These are phyloP conservation scores for Anastatica hierochuntica DNA, from an alignment of 345 rosid genomes.

Conservation along the genomic window DNA sequence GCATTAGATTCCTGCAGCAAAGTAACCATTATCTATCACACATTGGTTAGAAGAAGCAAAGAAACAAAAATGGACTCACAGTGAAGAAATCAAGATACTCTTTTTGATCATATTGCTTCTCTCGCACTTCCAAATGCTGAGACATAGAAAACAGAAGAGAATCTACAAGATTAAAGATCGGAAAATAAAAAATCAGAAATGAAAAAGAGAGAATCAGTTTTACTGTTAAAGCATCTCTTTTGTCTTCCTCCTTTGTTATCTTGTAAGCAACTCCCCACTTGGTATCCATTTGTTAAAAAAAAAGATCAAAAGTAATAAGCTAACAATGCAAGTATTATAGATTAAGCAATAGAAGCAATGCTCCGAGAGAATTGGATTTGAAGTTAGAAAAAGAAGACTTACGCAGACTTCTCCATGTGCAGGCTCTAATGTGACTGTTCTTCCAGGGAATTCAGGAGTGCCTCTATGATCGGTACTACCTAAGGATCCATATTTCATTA, in stretches of 20 bases:
- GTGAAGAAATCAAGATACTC: constrained; percentile 71
- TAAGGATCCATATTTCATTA: constrained; percentile 7
- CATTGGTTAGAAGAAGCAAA: neutral
- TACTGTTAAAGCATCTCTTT: constrained; percentile 58
- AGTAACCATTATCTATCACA: constrained; percentile 1
- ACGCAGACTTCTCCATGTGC: constrained; percentile 70
- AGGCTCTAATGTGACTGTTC: constrained; percentile 75
- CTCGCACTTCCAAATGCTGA: constrained; percentile 77
- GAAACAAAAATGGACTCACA: constrained; percentile 28
- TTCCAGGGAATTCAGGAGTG: constrained; percentile 70
- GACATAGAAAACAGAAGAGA: neutral
- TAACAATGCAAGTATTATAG: neutral
- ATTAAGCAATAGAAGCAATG: neutral
- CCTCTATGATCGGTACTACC: constrained; percentile 97
- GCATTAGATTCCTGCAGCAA: constrained; percentile 53
- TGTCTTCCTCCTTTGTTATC: constrained; percentile 61
- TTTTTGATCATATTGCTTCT: constrained; percentile 89
- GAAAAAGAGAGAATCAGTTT: neutral
- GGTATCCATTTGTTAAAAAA: no score
- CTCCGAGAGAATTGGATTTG: no score
- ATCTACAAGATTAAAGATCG: neutral
- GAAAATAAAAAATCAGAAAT: neutral
- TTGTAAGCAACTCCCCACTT: constrained; percentile 97
- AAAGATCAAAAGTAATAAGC: no score
- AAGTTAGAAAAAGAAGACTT: constrained; percentile 11